Base-by-base conservation (phyloP, 768 basidiomycete species). In the Punctularia strigosozonata region DNA sequence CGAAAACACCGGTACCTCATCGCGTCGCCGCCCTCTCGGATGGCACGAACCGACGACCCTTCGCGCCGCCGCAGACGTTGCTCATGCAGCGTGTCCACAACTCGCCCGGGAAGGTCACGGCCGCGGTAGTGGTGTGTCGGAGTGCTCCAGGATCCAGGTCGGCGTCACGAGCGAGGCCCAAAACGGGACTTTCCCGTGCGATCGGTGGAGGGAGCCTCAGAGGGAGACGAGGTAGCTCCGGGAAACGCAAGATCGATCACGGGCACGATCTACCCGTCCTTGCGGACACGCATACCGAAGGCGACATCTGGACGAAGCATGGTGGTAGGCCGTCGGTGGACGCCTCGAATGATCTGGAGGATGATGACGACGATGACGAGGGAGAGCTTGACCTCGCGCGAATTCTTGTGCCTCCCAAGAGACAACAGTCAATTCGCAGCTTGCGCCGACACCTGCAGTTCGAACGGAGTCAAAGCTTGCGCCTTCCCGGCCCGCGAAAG, bases 351-450 rank as follows among this genome's bases (percentile, higher is more conserved):
- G 51, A 54, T 20, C 57, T 54, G 32, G 59, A 59, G 2, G 54
- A 63, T 3, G 68, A 67, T 4, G 63, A 63, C 3, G 69, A 69
- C 6, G 68, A 71, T 12, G 73, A 71, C 28, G 68, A 61, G 14
- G 59, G 64, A 13, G 82, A 83, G 49, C 59, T 83, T 33, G 69
- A 76, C 50, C 63, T 85, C 28, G 75, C 79, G 13, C 67, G 69
- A 20, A 66, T 85, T 40, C 71, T 86, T 25, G 73, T 80, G 20
- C 79, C 74, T 6, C 68, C 83, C 15, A 80, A 75, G 52, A 65
- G 82, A 20, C 82, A 86, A 50, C 69, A 76, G 43, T 83, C 81
- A 14, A 84, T 85, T 45, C 71, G 65, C 47, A 83, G 80, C 52
- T 59, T 86, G 40, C 64, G 80, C 41, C 76, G 64, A 43, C 81